Percentiles rank a stretch among this genome's conserved stretches.
Evolutionary conservation across 2,329 filamentous ascomycete genomes (phyloP).

Genomic region (Harringtonia lauricola): DNA sequence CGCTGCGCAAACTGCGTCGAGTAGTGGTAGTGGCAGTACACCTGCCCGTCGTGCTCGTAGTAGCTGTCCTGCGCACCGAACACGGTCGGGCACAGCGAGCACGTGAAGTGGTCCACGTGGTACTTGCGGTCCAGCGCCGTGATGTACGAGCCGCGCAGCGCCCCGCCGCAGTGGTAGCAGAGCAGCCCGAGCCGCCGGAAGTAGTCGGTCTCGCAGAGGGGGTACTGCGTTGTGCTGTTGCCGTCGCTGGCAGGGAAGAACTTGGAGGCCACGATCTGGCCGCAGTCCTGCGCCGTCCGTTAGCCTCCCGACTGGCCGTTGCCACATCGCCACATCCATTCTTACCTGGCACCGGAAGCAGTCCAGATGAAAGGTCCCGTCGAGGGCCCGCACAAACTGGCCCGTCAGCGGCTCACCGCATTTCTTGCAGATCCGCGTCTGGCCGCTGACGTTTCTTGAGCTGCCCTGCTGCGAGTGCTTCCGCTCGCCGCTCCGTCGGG

Average conservation of each 20-base stretch:
- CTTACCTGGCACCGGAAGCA: conserved; percentile 95
- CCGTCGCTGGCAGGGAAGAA: conserved; percentile 97
- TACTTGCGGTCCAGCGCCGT: conserved; percentile 97
- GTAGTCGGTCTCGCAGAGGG: conserved; percentile 95
- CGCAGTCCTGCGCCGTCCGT: conserved; percentile 98
- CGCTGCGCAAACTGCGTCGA: conserved; percentile 93
- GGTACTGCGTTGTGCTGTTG: conserved; percentile 76
- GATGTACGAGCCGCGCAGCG: conserved; percentile 92
- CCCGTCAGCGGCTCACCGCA: conserved; percentile 81
- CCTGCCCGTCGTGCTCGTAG: conserved; percentile 92
- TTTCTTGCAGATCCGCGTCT: conserved; percentile 66
- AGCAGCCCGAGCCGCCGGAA: conserved; percentile 85
- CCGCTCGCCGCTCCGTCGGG: conserved; percentile 42
- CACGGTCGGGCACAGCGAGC: conserved; percentile 92
- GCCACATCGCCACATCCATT: no score
- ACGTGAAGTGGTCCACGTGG: conserved; percentile 98
- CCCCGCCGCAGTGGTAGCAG: conserved; percentile 85
- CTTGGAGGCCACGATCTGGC: conserved; percentile 93
- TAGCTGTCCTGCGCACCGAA: conserved; percentile 98
- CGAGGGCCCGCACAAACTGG: conserved; percentile 89
- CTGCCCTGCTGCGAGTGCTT: conserved; percentile 27
- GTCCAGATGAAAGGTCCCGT: conserved; percentile 90
- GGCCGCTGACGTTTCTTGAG: conserved; percentile 46
- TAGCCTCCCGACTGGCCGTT: no score
- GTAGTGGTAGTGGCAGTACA: conserved; percentile 98